A percentile compares a stretch with the other conserved stretches of the same genome.
phyloP scores from a whole-genome alignment of 1,284 basidiomycete species.

The Gastroboletus turbinatus region DNA sequence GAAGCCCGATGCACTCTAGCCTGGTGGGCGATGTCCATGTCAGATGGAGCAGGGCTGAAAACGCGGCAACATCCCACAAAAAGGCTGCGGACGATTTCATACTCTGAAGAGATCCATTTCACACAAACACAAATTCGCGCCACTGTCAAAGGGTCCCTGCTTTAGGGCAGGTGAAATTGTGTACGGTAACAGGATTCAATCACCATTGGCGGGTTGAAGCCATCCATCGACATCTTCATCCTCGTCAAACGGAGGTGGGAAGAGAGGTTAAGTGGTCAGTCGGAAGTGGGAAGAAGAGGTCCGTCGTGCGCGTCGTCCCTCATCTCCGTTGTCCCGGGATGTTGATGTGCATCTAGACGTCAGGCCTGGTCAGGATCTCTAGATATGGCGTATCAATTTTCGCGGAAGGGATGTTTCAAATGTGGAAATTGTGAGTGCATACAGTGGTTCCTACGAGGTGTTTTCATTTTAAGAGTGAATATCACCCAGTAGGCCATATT shows the following conservation, averaged over 20 bases:
- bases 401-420: constrained; percentile 85
- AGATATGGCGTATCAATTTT: constrained; percentile 75
- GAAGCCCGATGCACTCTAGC: constrained; percentile 10
- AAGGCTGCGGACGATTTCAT: constrained; percentile 21
- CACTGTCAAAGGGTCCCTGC: constrained; percentile 27
- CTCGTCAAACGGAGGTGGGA: constrained; percentile 43
- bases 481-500: constrained; percentile 78
- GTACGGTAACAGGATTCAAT: constrained; percentile 8
- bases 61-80: constrained; percentile 6
- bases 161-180: constrained; percentile 36
- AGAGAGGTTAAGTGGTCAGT: constrained; percentile 44
- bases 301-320: constrained; percentile 8
- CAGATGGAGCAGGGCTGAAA: constrained; percentile 11
- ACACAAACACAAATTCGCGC: constrained; percentile 13
- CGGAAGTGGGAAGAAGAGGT: constrained; percentile 47
- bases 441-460: constrained; percentile 10
- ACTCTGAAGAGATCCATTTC: constrained; percentile 2
- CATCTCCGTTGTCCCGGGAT: constrained; percentile 1
- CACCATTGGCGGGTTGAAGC: constrained; percentile 24
- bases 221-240: constrained; percentile 41
- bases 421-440: constrained; percentile 73
- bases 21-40: constrained; percentile 10
- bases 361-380: constrained; percentile 28
- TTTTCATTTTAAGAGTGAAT: constrained; percentile 19
- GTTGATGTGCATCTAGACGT: constrained; percentile 17